phyloP scores from a whole-genome alignment of 164 flowering plant species.

The Umbilicus rupestris region DNA sequence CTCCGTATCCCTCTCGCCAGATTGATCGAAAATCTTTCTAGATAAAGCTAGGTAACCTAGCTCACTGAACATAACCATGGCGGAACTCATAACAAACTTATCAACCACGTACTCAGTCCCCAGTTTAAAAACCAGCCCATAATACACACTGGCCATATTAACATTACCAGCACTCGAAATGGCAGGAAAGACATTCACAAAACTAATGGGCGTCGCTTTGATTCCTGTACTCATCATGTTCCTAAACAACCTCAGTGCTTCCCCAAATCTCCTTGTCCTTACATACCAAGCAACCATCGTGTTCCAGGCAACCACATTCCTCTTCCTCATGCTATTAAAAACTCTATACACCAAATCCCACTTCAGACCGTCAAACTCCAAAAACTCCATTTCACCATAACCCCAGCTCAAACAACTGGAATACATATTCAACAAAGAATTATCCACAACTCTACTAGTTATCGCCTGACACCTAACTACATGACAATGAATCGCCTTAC shows the following conservation, averaged over 20 bases:
- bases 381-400: conserved; percentile 5
- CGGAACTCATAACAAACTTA: conserved; percentile 63
- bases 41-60: conserved; percentile 49
- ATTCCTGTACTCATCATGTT: conserved; percentile 52
- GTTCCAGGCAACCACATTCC: conserved; percentile 77
- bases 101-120: conserved; percentile 50
- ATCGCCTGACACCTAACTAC: conserved; percentile 39
- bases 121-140: conserved; percentile 54
- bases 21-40: conserved; percentile 46
- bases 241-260: conserved; percentile 46
- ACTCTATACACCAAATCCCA: conserved; percentile 45
- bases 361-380: neutral
- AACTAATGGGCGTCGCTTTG: conserved; percentile 56
- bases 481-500: conserved; percentile 70
- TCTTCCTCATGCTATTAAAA: conserved; percentile 52
- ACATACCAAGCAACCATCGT: conserved; percentile 70
- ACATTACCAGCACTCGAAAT: conserved; percentile 27
- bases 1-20: conserved; percentile 53
- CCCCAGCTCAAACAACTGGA: conserved; percentile 30
- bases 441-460: conserved; percentile 55
- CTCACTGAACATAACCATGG: conserved; percentile 59
- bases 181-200: conserved; percentile 76
- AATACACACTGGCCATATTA: conserved; percentile 31
- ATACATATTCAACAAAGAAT: conserved; percentile 82
- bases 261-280: conserved; percentile 31